phyloP scores from a whole-genome alignment of 2,329 filamentous ascomycete species.

The Biscogniauxia mediterranea region DNA sequence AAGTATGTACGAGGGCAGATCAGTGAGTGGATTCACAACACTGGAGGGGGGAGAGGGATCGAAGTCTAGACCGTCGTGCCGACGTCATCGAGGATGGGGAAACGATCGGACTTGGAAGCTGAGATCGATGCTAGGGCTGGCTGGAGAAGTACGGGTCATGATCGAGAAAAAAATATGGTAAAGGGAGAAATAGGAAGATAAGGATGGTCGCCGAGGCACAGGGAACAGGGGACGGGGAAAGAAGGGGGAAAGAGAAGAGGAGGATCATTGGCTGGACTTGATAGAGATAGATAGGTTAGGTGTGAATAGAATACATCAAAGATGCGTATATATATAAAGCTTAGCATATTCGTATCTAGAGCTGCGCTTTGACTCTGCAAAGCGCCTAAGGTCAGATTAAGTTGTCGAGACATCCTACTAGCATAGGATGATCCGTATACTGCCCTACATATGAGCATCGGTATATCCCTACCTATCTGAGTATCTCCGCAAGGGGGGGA shows the following conservation, averaged over 20 bases:
- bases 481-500: not conserved
- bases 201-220: not conserved
- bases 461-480: not conserved
- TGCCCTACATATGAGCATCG: not conserved
- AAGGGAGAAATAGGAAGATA: not conserved
- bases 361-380: not conserved
- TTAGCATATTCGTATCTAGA: not conserved
- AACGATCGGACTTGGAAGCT: constrained; percentile 1
- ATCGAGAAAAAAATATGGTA: not conserved
- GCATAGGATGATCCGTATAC: not conserved
- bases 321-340: not conserved
- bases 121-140: constrained; percentile 5
- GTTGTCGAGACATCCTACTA: not conserved
- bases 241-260: not conserved
- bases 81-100: not conserved
- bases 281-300: not conserved
- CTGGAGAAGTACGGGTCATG: not conserved
- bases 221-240: not conserved
- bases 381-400: not conserved
- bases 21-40: not conserved
- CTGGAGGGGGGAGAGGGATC: not conserved
- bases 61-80: not conserved
- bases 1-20: not conserved
- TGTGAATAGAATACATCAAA: too few species aligned
- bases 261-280: not conserved